Conservation (phyloP, 495 filamentous ascomycete species). For the Daldinia vernicosa region DNA sequence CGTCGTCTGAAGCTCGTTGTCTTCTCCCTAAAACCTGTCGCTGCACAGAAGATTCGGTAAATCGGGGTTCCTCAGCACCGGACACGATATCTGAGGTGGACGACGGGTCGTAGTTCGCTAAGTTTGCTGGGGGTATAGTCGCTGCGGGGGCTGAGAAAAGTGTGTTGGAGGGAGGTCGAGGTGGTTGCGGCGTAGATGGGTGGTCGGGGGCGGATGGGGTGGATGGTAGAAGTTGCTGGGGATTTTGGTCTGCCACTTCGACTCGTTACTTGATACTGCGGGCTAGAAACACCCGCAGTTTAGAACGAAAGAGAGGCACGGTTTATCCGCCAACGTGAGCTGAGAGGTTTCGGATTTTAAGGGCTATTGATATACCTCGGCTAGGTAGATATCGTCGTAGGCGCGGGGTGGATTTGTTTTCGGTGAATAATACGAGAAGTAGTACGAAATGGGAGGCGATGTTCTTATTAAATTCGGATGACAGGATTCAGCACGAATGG, state of each 20-base stretch:
- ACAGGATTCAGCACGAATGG: slow-evolving; percentile 32
- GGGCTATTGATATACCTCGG: slow-evolving; percentile 7
- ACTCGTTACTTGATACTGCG: slow-evolving; percentile 46
- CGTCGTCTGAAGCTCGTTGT: slow-evolving; percentile 36
- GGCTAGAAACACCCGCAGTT: slow-evolving; percentile 44
- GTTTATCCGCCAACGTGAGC: slow-evolving; percentile 21
- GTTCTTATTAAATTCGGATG: slow-evolving; percentile 39
- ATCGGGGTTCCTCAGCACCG: slow-evolving; percentile 24
- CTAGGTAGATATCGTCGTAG: slow-evolving; percentile 17
- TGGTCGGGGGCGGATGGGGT: slow-evolving; percentile 54
- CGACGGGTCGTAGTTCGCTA: slow-evolving; percentile 23
- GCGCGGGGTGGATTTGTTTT: slow-evolving; percentile 12
- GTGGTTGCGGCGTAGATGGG: slow-evolving; percentile 54
- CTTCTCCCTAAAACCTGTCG: slow-evolving; percentile 41
- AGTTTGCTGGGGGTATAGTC: slow-evolving; percentile 27
- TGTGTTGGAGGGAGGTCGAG: slow-evolving; percentile 51
- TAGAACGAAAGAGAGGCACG: slow-evolving; percentile 28
- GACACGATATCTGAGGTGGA: slow-evolving; percentile 27
- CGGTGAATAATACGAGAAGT: slow-evolving; percentile 11
- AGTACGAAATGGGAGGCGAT: slow-evolving; percentile 23
- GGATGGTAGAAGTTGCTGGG: slow-evolving; percentile 45
- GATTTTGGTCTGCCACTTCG: slow-evolving; percentile 58
- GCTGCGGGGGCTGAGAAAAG: slow-evolving; percentile 47
- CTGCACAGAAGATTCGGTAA: slow-evolving; percentile 27
- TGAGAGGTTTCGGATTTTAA: slow-evolving; percentile 4